Evolutionary conservation across 768 basidiomycete species (phyloP), one percentile per base, ranked within the genome.

Genomic region (Agrocybe pediades): DNA sequence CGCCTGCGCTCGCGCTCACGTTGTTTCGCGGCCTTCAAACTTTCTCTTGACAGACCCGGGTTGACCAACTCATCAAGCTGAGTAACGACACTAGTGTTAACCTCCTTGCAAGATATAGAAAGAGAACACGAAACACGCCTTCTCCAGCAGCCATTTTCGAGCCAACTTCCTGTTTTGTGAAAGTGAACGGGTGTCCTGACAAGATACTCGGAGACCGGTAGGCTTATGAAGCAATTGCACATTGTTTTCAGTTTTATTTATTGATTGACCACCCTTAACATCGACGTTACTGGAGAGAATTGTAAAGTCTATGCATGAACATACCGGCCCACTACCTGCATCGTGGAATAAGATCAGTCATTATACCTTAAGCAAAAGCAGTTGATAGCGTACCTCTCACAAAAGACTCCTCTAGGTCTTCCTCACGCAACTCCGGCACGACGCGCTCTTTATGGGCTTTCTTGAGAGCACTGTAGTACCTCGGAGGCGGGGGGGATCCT

Each of bases 191-290:
- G 94, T 95, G 63, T 92, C 86, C 69, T 98, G 95, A 65, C 92
- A 94, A 3, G 83, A 75, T 13, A 96, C 89, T 33, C 95, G 85
- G 46, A 95, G 78, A 5, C 93, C 91, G 17, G 91, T 92, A 2
- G 95, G 94, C 60, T 85, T 88, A 67, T 98, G 95, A 36, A 92
- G 72, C 24, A 98, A 76, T 65, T 94, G 92, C 23, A 96, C 94
- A 65, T 92, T 90, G 70, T 95, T 86, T 75, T 88, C 82, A 55
- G 92, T 93, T 75, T 97, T 98, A 77, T 98, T 96, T 67, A 96
- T 87, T 23, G 92, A 94, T 77, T 98, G 95, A n/a, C 95, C 95
- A 24, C 95, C 95, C 80, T 81, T 36, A 62, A 41, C 27, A 64
- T 53, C 65, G 62, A 65, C 60, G 62, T 65, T 62, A 61, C 61